Evolutionary conservation across 2,329 filamentous ascomycete species (phyloP), one percentile per base, ranked within the genome.

Genomic region (Penicillium oxalicum): DNA sequence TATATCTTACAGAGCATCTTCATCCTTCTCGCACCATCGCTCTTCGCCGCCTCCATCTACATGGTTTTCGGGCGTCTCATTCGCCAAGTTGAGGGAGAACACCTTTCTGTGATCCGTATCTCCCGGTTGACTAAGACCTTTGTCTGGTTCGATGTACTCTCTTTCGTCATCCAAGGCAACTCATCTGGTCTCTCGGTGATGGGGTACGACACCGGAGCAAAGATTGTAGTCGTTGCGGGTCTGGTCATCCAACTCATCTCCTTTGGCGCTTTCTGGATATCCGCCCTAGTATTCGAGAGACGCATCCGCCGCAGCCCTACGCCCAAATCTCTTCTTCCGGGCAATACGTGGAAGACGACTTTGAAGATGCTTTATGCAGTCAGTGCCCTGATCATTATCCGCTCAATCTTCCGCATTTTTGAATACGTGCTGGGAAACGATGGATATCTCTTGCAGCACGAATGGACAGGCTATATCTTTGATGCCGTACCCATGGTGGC

Each of bases 21-120:
- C 55, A 66, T 77, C 40, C 67, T 78, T 4, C 66, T 78, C 25
- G 74, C 71, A 1, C 76, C 75, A 1, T 71, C 72, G 3, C 70
- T 77, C 44, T 72, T 76, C 52, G 75, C 75, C 13, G 76, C 76
- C 11, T 70, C 71, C 0, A 72, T 77, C 52, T 78, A 78, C 56
- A 78, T 76, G 62, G 64, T 69, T 12, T 69, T 77, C 34, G 72
- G 70, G 29, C 70, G 75, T 7, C 66, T 77, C 34, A 70, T 77
- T 11, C 63, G 66, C 24, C 56, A 69, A 35, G 61, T 71, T 5
- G 60, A 71, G 6, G 70, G 61, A 29, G 74, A 75, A 48, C 61
- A 68, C 7, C 63, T 65, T 7, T 65, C 74, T 4, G 64, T 75
- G 57, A 72, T 77, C 49, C 66, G 68, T 2, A 62, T 69, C 2